These are phyloP conservation scores for Candida multigemmis DNA, from an alignment of 805 yeast genomes.

Conservation along the genomic window DNA sequence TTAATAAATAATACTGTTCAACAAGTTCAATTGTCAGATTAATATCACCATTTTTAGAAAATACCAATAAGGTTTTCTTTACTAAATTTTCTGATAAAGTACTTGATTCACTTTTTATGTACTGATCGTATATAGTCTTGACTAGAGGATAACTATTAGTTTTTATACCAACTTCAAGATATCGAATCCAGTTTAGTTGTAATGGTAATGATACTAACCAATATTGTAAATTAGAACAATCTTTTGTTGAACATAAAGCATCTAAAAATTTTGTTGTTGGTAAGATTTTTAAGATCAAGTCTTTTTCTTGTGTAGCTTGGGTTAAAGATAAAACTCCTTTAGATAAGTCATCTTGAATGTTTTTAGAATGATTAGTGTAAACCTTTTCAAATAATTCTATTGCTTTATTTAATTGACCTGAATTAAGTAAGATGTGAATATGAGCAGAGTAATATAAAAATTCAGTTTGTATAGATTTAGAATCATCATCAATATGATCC, in stretches of 20 bases:
- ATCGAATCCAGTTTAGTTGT: slow-evolving; percentile 20
- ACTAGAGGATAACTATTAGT: slow-evolving; percentile 18
- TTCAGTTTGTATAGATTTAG: background rate
- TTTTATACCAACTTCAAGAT: slow-evolving; percentile 14
- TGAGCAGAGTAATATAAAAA: slow-evolving; percentile 13
- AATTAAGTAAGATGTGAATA: slow-evolving; percentile 12
- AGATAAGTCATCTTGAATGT: too few species aligned
- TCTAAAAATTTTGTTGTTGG: too few species aligned
- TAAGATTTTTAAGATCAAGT: too few species aligned
- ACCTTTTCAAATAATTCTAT: slow-evolving; percentile 7
- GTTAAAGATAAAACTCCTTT: too few species aligned
- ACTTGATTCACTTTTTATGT: too few species aligned
- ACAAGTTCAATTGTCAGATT: slow-evolving; percentile 21
- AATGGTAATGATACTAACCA: too few species aligned
- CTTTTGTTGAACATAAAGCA: too few species aligned
- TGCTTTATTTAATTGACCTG: slow-evolving; percentile 15
- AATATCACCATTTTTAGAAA: slow-evolving; percentile 29
- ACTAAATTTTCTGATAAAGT: slow-evolving; percentile 14
- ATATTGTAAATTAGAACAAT: too few species aligned
- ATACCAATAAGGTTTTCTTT: slow-evolving; percentile 16
- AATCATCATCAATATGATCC: background rate
- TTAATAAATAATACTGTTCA: slow-evolving; percentile 27
- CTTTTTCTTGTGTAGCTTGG: too few species aligned
- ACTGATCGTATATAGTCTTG: slow-evolving; percentile 16
- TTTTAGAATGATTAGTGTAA: slow-evolving; percentile 1